Conservation (phyloP, 169 alveolate genomes). For the Eimeria acervulina region DNA sequence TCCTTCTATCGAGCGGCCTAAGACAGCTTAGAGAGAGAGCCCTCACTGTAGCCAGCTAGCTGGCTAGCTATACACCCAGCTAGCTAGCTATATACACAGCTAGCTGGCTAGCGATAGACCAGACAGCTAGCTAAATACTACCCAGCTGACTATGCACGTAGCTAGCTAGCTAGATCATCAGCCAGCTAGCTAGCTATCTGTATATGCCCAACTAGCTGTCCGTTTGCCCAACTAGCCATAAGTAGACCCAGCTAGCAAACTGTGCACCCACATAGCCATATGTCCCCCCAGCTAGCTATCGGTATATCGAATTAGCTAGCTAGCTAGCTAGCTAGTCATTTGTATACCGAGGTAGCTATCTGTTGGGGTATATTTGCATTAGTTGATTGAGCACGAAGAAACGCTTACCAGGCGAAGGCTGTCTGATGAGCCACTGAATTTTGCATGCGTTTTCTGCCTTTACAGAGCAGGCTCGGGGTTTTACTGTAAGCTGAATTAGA, state of each 20-base stretch:
- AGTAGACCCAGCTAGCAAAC: background rate
- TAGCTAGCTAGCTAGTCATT: no score
- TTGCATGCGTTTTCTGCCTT: conserved; percentile 37
- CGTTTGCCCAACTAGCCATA: background rate
- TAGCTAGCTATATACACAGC: no score
- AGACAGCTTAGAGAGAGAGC: no score
- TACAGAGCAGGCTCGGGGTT: background rate
- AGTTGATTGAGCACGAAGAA: background rate
- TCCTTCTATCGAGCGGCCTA: no score
- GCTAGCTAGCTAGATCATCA: background rate
- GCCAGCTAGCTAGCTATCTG: no score
- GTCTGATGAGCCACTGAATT: conserved; percentile 8
- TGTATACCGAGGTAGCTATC: background rate
- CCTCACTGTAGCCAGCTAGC: no score
- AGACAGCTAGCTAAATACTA: no score
- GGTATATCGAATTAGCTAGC: no score
- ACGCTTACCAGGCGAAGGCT: background rate
- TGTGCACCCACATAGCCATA: background rate
- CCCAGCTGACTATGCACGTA: no score
- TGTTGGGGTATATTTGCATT: background rate
- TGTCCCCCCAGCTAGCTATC: no score
- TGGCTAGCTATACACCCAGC: no score
- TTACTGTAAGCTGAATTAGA: background rate
- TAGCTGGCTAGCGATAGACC: no score
- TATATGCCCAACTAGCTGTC: background rate